These are phyloP conservation scores for Backusella tuberculispora DNA, from an alignment of 192 early-diverging fungal genomes.

Conservation along the genomic window DNA sequence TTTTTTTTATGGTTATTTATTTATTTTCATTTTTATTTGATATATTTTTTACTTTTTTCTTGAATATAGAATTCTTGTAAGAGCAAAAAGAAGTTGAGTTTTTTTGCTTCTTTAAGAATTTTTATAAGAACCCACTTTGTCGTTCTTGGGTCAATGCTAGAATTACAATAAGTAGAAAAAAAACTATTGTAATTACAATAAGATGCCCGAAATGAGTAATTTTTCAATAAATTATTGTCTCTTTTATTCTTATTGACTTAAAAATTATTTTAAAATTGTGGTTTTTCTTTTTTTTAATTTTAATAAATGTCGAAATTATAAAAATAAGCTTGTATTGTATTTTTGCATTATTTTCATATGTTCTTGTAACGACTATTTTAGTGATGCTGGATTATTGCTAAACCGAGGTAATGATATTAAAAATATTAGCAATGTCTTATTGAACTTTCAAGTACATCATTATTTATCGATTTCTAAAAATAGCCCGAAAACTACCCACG, in stretches of 20 bases:
- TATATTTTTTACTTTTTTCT: not conserved
- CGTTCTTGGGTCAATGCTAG: conserved; percentile 6
- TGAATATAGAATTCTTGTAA: not conserved
- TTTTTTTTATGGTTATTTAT: not conserved
- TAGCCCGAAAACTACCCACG: too few species aligned
- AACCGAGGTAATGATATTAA: too few species aligned
- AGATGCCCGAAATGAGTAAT: conserved; percentile 16
- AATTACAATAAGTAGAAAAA: not conserved
- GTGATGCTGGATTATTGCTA: too few species aligned
- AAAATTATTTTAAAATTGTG: not conserved
- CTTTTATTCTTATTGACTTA: not conserved
- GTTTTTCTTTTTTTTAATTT: not conserved
- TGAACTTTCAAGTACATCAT: too few species aligned
- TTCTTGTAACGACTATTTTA: too few species aligned
- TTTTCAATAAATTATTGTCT: not conserved
- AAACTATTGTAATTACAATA: conserved; percentile 4
- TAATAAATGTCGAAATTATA: too few species aligned
- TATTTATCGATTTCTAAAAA: too few species aligned
- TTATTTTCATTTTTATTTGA: not conserved
- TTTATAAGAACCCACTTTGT: not conserved
- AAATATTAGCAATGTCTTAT: too few species aligned
- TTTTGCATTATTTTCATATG: too few species aligned
- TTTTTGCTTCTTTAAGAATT: not conserved
- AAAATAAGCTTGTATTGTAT: too few species aligned
- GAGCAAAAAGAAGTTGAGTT: not conserved